Conservation (phyloP, 2,329 filamentous ascomycete species). For the Fusarium newnesense region DNA sequence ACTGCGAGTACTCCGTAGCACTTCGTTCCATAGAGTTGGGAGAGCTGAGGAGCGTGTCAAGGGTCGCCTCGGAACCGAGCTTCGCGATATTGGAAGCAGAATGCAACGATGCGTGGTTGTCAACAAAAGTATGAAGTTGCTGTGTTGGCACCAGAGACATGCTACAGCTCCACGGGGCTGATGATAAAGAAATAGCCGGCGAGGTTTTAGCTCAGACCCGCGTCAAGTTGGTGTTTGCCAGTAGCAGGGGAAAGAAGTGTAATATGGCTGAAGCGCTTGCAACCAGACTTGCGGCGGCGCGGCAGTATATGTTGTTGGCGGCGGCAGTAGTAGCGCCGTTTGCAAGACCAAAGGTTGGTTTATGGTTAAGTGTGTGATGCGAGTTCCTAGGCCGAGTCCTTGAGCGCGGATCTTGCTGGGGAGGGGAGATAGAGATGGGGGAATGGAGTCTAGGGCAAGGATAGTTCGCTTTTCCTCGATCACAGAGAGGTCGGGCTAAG, state of each 20-base stretch:
- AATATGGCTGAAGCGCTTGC: constrained; percentile 46
- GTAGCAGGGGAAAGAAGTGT: constrained; percentile 43
- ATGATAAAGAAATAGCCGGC: constrained; percentile 45
- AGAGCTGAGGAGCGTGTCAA: constrained; percentile 41
- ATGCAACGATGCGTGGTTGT: constrained; percentile 39
- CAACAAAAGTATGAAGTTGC: constrained; percentile 48
- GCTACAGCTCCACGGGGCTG: constrained; percentile 47
- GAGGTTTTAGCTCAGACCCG: constrained; percentile 49
- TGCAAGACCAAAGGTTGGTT: constrained; percentile 43
- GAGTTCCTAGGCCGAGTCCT: constrained; percentile 48
- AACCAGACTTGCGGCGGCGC: constrained; percentile 48
- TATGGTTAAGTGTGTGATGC: constrained; percentile 49
- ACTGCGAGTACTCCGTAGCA: constrained; percentile 83
- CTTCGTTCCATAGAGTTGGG: constrained; percentile 65
- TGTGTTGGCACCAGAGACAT: constrained; percentile 50
- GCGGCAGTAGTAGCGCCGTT: constrained; percentile 49
- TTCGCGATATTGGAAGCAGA: constrained; percentile 33
- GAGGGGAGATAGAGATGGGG: constrained; percentile 41
- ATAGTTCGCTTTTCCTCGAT: constrained; percentile 46
- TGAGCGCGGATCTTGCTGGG: constrained; percentile 48
- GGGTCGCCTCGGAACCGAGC: constrained; percentile 43
- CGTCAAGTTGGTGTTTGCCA: constrained; percentile 47
- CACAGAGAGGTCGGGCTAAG: constrained; percentile 46
- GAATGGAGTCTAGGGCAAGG: constrained; percentile 46
- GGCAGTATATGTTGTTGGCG: constrained; percentile 51